phyloP scores from a whole-genome alignment of 768 basidiomycete species.

The Rhodotorula graminis region DNA sequence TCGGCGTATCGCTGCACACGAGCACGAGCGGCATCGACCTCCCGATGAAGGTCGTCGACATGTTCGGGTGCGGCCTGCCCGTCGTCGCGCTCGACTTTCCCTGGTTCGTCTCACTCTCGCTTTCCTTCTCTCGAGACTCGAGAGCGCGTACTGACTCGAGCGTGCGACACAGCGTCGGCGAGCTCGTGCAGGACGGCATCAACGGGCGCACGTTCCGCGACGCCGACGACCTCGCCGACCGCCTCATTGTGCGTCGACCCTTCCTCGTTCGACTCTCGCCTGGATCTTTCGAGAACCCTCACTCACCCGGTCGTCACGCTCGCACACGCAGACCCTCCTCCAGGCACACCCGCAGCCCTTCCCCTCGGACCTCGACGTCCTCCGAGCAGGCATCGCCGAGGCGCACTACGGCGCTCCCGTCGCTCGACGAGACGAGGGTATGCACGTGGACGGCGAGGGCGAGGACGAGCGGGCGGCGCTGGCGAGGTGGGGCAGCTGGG shows the following conservation, averaged over 20 bases:
- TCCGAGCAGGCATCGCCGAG: conserved; percentile 49
- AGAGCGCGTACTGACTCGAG: background rate
- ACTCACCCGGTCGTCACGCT: background rate
- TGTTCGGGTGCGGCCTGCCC: conserved; percentile 95
- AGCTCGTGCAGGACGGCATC: conserved; percentile 75
- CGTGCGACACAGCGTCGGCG: conserved; percentile 58
- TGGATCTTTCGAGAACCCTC: no score
- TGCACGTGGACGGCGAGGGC: no score
- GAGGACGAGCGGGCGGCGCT: conserved; percentile 41
- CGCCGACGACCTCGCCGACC: conserved; percentile 63
- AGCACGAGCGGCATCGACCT: conserved; percentile 86
- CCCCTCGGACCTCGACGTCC: conserved; percentile 39
- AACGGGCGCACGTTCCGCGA: conserved; percentile 77
- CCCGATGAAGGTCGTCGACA: conserved; percentile 99
- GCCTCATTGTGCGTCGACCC: conserved; percentile 59
- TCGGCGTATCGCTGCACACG: conserved; percentile 84
- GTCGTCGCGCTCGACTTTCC: conserved; percentile 83
- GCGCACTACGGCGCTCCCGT: background rate
- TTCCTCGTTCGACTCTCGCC: background rate
- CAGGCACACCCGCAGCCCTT: conserved; percentile 51
- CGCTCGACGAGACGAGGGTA: no score
- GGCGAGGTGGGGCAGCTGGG: conserved; percentile 68
- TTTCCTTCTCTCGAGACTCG: background rate
- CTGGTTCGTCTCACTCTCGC: conserved; percentile 57
- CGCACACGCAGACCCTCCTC: conserved; percentile 51